Conservation (phyloP, 164 flowering plant species). For the Santalum album region DNA sequence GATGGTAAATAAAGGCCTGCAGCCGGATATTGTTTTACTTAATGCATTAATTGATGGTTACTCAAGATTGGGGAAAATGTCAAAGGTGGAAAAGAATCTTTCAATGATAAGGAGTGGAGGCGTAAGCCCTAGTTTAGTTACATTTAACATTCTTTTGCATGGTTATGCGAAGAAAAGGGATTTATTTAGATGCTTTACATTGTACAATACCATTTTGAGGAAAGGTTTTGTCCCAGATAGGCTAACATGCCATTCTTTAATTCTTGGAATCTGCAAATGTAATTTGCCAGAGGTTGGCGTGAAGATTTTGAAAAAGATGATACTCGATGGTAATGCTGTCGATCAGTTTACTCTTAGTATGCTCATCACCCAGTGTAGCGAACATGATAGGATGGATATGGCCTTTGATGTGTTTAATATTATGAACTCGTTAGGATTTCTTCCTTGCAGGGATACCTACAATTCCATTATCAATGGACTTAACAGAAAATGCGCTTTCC, state of each 20-base stretch:
- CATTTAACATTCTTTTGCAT: constrained; percentile 72
- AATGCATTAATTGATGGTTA: constrained; percentile 56
- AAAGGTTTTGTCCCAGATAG: constrained; percentile 47
- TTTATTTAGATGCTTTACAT: constrained; percentile 26
- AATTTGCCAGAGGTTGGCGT: constrained; percentile 48
- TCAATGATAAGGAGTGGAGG: constrained; percentile 22
- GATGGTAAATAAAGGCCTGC: constrained; percentile 33
- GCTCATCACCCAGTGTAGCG: constrained; percentile 45
- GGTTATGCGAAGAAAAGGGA: constrained; percentile 37
- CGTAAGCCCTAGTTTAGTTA: constrained; percentile 40
- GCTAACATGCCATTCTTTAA: constrained; percentile 53
- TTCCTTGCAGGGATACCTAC: not conserved
- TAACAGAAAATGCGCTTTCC: constrained; percentile 28
- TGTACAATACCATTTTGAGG: constrained; percentile 30
- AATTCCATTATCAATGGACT: constrained; percentile 41
- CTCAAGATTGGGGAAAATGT: constrained; percentile 47
- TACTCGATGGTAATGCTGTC: constrained; percentile 30
- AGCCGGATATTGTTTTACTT: constrained; percentile 34
- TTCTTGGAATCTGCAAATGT: constrained; percentile 51
- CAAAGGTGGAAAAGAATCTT: constrained; percentile 22
- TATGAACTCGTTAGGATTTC: constrained; percentile 32
- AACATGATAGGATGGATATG: constrained; percentile 32
- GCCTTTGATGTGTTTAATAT: constrained; percentile 39
- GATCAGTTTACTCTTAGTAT: constrained; percentile 44
- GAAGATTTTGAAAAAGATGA: constrained; percentile 47